Conservation (phyloP, 192 early-diverging fungal species). For the Cetraspora pellucida region DNA sequence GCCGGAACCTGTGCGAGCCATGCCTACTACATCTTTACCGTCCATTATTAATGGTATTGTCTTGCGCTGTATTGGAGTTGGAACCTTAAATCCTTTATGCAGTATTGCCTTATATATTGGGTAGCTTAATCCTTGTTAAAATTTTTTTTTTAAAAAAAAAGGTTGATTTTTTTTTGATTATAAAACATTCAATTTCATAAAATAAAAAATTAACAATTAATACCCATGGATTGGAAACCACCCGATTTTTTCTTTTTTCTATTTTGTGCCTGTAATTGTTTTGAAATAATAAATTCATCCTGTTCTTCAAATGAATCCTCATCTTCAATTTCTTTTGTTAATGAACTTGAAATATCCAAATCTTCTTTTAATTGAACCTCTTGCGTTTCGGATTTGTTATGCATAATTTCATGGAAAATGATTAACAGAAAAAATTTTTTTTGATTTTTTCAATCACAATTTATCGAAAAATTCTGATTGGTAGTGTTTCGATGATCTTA, state of each 20-base stretch:
- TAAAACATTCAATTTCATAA: background rate
- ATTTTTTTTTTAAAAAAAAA: background rate
- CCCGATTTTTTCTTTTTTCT: slow-evolving; percentile 95
- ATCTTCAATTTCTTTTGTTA: background rate
- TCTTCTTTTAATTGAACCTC: too few relatives aligned
- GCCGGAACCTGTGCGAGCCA: slow-evolving; percentile 98
- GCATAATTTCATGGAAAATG: too few relatives aligned
- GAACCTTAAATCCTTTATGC: slow-evolving; percentile 95
- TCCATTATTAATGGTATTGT: slow-evolving; percentile 90
- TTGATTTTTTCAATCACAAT: too few relatives aligned
- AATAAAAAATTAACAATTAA: background rate
- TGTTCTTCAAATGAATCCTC: slow-evolving; percentile 5
- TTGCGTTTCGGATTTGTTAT: too few relatives aligned
- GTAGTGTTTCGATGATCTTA: too few relatives aligned
- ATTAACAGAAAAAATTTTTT: too few relatives aligned
- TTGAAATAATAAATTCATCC: slow-evolving; percentile 48
- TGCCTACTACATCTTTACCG: slow-evolving; percentile 93
- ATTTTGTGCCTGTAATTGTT: slow-evolving; percentile 68
- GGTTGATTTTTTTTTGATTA: background rate
- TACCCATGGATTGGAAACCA: slow-evolving; percentile 97
- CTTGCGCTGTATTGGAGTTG: slow-evolving; percentile 98
- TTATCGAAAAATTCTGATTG: too few relatives aligned
- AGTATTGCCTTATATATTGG: slow-evolving; percentile 82
- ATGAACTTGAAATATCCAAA: slow-evolving; percentile 7
- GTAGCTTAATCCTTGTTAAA: slow-evolving; percentile 68